Evolutionary conservation across 176 grass and related monocot genomes (phyloP).

Genomic region (Miscanthus lutarioriparius): DNA sequence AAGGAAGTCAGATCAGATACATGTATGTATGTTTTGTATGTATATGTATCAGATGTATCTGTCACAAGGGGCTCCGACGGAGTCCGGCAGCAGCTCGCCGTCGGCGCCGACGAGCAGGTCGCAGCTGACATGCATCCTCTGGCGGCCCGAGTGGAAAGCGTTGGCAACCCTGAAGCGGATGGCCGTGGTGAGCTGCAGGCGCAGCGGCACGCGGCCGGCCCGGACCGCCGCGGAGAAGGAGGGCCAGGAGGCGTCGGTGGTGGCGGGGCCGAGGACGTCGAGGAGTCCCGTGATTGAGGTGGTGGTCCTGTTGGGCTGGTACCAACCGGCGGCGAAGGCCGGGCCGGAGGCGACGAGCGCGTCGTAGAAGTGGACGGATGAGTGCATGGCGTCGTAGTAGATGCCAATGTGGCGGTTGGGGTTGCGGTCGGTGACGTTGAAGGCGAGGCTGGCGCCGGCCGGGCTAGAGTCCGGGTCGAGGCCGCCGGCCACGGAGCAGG

Average conservation of each 20-base stretch:
- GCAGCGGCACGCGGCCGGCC: slow-evolving; percentile 33
- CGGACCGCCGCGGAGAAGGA: slow-evolving; percentile 21
- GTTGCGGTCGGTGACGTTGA: slow-evolving; percentile 56
- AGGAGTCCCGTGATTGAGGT: slow-evolving; percentile 34
- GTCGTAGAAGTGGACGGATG: slow-evolving; percentile 44
- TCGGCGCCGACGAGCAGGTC: slow-evolving; percentile 25
- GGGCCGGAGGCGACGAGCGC: slow-evolving; percentile 34
- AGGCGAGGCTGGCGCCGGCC: slow-evolving; percentile 16
- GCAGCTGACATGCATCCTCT: slow-evolving; percentile 55
- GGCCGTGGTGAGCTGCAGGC: slow-evolving; percentile 41
- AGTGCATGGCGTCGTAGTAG: slow-evolving; percentile 48
- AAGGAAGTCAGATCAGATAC: too few relatives aligned
- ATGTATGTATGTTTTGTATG: too few relatives aligned
- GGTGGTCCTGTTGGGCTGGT: slow-evolving; percentile 64
- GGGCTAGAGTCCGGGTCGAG: slow-evolving; percentile 19
- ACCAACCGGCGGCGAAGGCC: slow-evolving; percentile 44
- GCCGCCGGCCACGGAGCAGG: slow-evolving; percentile 20
- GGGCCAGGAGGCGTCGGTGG: slow-evolving; percentile 14
- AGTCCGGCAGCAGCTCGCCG: slow-evolving; percentile 25
- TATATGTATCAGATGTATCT: too few relatives aligned
- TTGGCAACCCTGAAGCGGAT: slow-evolving; percentile 43
- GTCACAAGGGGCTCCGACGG: too few relatives aligned
- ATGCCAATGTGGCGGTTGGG: slow-evolving; percentile 61
- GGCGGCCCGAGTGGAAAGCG: slow-evolving; percentile 32
- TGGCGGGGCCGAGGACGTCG: background rate